These are phyloP conservation scores for Chlorella variabilis DNA, from an alignment of 163 green algal genomes.

Conservation along the genomic window DNA sequence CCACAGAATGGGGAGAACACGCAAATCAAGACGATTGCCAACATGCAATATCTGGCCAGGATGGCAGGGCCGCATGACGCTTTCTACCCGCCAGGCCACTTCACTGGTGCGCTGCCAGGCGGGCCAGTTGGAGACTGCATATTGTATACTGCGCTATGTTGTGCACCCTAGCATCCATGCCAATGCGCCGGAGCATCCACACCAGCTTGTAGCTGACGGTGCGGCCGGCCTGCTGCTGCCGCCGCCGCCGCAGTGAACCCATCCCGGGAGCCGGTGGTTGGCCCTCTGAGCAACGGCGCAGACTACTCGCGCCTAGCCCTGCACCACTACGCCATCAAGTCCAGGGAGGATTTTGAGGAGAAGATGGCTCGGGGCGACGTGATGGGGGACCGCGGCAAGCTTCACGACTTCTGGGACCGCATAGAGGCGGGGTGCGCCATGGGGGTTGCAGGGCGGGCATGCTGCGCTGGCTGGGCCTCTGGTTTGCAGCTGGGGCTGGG, in stretches of 20 bases:
- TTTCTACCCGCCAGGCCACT: neutral
- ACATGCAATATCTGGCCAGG: neutral
- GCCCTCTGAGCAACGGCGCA: neutral
- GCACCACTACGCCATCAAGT: slow-evolving; percentile 43
- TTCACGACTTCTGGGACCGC: neutral
- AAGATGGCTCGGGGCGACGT: slow-evolving; percentile 32
- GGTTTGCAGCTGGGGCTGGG: neutral
- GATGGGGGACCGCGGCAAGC: neutral
- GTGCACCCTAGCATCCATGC: too few relatives aligned
- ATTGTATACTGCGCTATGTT: too few relatives aligned
- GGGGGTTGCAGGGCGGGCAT: neutral
- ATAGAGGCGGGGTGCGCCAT: neutral
- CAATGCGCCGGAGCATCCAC: too few relatives aligned
- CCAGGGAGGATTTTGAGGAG: slow-evolving; percentile 19
- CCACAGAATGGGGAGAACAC: slow-evolving; percentile 10
- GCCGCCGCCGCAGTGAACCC: slow-evolving; percentile 24
- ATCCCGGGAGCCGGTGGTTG: neutral
- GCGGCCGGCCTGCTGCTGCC: neutral
- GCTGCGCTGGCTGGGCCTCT: too few relatives aligned
- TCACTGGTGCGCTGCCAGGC: neutral
- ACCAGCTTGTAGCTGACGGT: too few relatives aligned
- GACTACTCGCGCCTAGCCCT: slow-evolving; percentile 24
- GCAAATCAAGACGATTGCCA: slow-evolving; percentile 12
- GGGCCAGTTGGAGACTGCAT: too few relatives aligned
- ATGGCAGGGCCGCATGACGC: slow-evolving; percentile 6